phyloP scores from a whole-genome alignment of 768 basidiomycete species.

The Candolleomyces eurysporus region DNA sequence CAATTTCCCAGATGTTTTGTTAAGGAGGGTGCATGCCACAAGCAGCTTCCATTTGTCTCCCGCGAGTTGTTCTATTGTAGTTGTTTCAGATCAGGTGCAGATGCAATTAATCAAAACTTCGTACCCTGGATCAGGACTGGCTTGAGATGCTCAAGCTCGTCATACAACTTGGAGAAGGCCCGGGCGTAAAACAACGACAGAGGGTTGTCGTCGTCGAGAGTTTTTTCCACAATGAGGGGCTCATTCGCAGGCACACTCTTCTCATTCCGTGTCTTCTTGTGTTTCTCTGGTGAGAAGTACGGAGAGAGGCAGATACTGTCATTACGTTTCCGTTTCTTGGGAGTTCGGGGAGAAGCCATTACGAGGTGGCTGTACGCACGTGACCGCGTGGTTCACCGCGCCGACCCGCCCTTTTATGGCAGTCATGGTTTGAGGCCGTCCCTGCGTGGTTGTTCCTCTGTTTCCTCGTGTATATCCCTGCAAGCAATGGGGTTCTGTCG shows the following conservation, averaged over 20 bases:
- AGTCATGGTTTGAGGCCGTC: not conserved
- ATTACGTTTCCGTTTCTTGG: constrained; percentile 6
- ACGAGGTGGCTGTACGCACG: not conserved
- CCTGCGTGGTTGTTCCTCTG: not conserved
- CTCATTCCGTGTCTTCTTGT: not conserved
- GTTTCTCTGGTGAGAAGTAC: constrained; percentile 14
- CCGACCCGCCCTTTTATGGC: not conserved
- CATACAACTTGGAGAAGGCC: constrained; percentile 19
- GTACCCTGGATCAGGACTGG: constrained; percentile 41
- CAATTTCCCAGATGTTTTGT: constrained; percentile 62
- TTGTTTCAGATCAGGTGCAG: not conserved
- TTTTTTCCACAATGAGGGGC: not conserved
- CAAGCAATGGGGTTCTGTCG: constrained; percentile 77
- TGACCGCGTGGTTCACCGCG: constrained; percentile 9
- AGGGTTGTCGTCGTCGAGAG: constrained; percentile 15
- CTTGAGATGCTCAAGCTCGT: constrained; percentile 25
- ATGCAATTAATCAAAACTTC: not conserved
- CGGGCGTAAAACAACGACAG: constrained; percentile 26
- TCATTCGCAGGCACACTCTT: not conserved
- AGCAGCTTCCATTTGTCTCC: constrained; percentile 69
- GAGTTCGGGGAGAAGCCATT: constrained; percentile 6
- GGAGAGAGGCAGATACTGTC: constrained; percentile 11
- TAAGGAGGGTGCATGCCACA: constrained; percentile 64
- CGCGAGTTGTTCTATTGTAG: constrained; percentile 44
- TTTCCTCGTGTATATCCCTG: not conserved